phyloP scores from a whole-genome alignment of 805 yeast species.

The Isabelozyma rhagii region DNA sequence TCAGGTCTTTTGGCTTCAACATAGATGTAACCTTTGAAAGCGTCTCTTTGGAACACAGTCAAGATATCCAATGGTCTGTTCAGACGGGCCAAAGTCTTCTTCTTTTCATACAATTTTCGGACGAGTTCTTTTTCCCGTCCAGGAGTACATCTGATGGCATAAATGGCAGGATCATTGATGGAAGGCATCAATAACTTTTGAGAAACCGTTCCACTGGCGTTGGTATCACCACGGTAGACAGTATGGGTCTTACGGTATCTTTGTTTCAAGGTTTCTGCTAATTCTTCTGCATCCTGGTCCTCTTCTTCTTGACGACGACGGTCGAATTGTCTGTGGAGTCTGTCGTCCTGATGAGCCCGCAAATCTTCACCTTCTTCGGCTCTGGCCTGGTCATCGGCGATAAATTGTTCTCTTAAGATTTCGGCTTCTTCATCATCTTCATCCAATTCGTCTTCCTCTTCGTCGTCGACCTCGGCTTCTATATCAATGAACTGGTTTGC shows the following conservation, averaged over 20 bases:
- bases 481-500: slow-evolving; percentile 93
- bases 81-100: slow-evolving; percentile 70
- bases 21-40: slow-evolving; percentile 87
- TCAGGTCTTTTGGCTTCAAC: slow-evolving; percentile 92
- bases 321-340: slow-evolving; percentile 89
- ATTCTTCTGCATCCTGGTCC: slow-evolving; percentile 90
- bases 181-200: slow-evolving; percentile 93
- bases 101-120: slow-evolving; percentile 78
- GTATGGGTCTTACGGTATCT: slow-evolving; percentile 86
- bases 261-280: slow-evolving; percentile 89
- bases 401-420: slow-evolving; percentile 75
- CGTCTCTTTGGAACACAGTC: slow-evolving; percentile 92
- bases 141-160: slow-evolving; percentile 91
- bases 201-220: slow-evolving; percentile 62
- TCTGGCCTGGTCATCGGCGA: slow-evolving; percentile 69
- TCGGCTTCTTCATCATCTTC: slow-evolving; percentile 91
- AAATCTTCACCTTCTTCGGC: slow-evolving; percentile 52
- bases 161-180: slow-evolving; percentile 92
- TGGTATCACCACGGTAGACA: slow-evolving; percentile 81
- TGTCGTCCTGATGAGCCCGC: slow-evolving; percentile 51
- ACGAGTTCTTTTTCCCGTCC: slow-evolving; percentile 93
- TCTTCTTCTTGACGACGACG: slow-evolving; percentile 80
- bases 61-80: slow-evolving; percentile 77
- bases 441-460: slow-evolving; percentile 89
- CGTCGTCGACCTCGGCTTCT: slow-evolving; percentile 98